phyloP scores from a whole-genome alignment of 192 early-diverging fungal genomes.

The Thoreauomyces humboldtii region DNA sequence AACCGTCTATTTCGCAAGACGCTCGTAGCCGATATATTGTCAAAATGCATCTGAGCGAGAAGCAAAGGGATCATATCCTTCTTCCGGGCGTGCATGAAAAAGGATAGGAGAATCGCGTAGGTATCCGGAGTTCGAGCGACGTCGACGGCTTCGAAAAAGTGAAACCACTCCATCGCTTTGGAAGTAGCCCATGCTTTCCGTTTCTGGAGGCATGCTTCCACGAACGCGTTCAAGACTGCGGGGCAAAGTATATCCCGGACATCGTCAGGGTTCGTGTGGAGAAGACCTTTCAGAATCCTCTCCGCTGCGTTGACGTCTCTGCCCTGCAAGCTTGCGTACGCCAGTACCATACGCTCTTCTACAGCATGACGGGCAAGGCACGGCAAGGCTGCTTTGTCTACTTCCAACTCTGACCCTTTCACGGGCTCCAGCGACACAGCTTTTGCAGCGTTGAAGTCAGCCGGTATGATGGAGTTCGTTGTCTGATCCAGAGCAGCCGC shows the following conservation, averaged over 20 bases:
- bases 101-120: constrained; percentile 75
- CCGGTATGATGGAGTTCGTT: no score
- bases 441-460: no score
- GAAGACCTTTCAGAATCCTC: constrained; percentile 62
- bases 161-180: constrained; percentile 65
- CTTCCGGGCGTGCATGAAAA: constrained; percentile 55
- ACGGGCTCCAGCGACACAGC: no score
- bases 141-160: constrained; percentile 49
- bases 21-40: not conserved
- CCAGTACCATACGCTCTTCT: constrained; percentile 32
- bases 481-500: no score
- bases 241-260: constrained; percentile 68
- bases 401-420: no score
- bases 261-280: constrained; percentile 63
- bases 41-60: constrained; percentile 46
- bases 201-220: constrained; percentile 59
- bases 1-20: constrained; percentile 29
- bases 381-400: no score
- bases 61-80: constrained; percentile 45
- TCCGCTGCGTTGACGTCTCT: constrained; percentile 74
- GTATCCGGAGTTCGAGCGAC: constrained; percentile 67
- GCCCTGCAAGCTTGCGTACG: constrained; percentile 65
- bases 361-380: not conserved
- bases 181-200: no score
- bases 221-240: constrained; percentile 76